A percentile compares a stretch with the other conserved stretches of the same genome.
Conservation (phyloP, 2,329 filamentous ascomycete genomes). For the Aspergillus neoniger region DNA sequence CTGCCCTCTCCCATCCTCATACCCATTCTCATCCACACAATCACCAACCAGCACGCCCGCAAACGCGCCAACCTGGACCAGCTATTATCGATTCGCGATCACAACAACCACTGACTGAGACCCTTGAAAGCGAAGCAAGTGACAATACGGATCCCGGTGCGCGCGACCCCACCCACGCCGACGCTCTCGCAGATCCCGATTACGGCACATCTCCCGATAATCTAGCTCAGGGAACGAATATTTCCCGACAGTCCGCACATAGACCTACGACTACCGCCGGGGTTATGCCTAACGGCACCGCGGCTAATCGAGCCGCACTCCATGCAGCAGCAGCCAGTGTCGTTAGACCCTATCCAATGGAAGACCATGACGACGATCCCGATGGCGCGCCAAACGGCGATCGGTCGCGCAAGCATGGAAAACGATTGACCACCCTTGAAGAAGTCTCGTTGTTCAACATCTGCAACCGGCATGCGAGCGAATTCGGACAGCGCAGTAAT, state of each 20-base stretch:
- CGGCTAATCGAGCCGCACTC: background rate
- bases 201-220: background rate
- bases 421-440: conserved; percentile 43
- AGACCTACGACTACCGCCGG: background rate
- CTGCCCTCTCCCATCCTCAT: background rate
- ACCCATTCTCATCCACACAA: background rate
- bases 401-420: conserved; percentile 37
- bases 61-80: background rate
- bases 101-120: background rate
- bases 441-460: conserved; percentile 45
- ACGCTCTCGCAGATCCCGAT: background rate
- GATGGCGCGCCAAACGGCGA: conserved; percentile 11
- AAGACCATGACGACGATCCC: conserved; percentile 1
- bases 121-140: conserved; percentile 3
- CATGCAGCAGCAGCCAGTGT: background rate
- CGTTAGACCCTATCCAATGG: background rate
- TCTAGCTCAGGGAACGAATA: background rate
- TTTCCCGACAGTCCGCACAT: background rate
- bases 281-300: background rate
- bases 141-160: background rate
- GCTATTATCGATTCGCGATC: background rate
- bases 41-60: conserved; percentile 5
- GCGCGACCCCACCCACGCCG: background rate
- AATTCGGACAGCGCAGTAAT: conserved; percentile 44
- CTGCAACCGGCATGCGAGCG: conserved; percentile 40